These are phyloP conservation scores for Naganishia cerealis DNA, from an alignment of 1,284 basidiomycete genomes.

Conservation along the genomic window DNA sequence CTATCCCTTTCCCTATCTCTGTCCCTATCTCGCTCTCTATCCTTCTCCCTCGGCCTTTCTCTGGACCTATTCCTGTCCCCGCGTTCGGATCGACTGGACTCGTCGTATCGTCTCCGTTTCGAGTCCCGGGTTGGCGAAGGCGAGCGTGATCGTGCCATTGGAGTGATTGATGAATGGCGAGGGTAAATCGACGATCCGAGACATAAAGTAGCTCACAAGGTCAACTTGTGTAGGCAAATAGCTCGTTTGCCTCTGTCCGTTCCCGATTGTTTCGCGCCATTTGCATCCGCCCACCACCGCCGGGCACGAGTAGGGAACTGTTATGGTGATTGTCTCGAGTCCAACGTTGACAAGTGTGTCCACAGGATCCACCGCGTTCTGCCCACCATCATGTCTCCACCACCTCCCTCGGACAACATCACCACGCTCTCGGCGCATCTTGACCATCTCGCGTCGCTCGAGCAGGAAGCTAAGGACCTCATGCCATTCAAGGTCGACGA, in stretches of 20 bases:
- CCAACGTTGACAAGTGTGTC: not conserved
- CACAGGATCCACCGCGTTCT: conserved; percentile 32
- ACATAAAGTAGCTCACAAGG: not conserved
- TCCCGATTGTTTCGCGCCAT: not conserved
- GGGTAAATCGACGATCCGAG: not conserved
- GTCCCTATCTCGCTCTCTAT: not conserved
- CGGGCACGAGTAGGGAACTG: not conserved
- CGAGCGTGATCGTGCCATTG: conserved; percentile 28
- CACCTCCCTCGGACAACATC: conserved; percentile 38
- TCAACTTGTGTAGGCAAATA: not conserved
- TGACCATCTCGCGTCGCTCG: conserved; percentile 44
- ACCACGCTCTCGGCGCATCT: conserved; percentile 47
- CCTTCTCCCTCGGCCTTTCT: conserved; percentile 4
- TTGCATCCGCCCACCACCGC: conserved; percentile 1
- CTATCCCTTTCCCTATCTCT: conserved; percentile 16
- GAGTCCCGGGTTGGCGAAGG: conserved; percentile 15
- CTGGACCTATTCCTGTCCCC: not conserved
- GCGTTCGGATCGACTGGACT: not conserved
- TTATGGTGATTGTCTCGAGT: not conserved
- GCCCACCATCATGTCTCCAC: conserved; percentile 33
- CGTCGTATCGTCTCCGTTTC: conserved; percentile 23
- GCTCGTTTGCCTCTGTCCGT: not conserved
- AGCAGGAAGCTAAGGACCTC: conserved; percentile 48
- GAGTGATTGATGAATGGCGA: no score
- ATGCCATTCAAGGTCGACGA: conserved; percentile 51